A percentile compares a stretch with the other conserved stretches of the same genome.
phyloP scores from a whole-genome alignment of 1,284 basidiomycete genomes.

The Leccinum griseonigrum region DNA sequence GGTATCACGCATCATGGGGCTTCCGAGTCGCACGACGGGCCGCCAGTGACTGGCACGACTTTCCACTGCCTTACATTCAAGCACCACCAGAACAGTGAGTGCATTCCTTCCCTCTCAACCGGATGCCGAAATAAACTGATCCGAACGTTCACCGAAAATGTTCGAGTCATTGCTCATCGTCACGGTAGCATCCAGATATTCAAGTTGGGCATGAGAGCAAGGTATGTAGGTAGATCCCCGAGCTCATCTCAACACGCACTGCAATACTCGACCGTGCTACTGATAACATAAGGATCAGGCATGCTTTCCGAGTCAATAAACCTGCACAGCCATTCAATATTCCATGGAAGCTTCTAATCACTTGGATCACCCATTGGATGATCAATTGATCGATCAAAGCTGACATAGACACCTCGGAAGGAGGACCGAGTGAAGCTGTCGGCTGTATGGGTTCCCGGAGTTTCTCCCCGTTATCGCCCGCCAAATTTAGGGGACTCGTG shows the following conservation, averaged over 20 bases:
- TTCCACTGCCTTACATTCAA: not conserved
- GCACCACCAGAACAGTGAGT: not conserved
- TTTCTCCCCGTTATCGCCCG: not conserved
- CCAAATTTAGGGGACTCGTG: not conserved
- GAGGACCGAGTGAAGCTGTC: not conserved
- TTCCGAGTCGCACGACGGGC: not conserved
- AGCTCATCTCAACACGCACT: not conserved
- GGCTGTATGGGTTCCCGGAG: not conserved
- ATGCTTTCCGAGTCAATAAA: not conserved
- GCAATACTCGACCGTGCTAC: not conserved
- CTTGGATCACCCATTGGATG: not conserved
- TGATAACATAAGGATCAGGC: not conserved
- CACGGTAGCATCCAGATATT: not conserved
- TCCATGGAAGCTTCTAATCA: not conserved
- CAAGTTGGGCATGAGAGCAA: constrained; percentile 15
- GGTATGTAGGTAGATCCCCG: not conserved
- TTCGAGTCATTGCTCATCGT: not conserved
- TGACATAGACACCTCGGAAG: not conserved
- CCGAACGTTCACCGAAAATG: not conserved
- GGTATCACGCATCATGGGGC: not conserved
- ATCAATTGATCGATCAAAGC: not conserved
- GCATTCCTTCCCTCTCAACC: not conserved
- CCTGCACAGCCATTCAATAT: not conserved
- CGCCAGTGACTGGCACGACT: not conserved
- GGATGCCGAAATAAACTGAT: not conserved